phyloP scores from a whole-genome alignment of 2,329 filamentous ascomycete species.

The Alternaria sp. region DNA sequence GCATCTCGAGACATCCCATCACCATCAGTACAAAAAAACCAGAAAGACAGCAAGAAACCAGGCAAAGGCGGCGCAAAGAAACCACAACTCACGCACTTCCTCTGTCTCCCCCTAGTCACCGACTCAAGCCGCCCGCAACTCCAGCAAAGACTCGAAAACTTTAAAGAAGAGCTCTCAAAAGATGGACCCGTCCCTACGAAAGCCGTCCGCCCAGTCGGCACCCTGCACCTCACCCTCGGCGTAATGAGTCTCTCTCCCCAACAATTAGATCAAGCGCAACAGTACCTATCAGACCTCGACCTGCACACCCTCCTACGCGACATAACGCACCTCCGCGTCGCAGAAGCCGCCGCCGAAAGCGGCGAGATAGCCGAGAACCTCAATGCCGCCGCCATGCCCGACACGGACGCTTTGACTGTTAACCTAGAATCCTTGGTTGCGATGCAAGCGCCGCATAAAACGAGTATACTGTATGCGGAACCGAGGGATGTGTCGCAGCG shows the following conservation, averaged over 20 bases:
- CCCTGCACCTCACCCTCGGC: conserved; percentile 84
- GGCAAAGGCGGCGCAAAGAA: conserved; percentile 40
- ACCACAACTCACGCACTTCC: conserved; percentile 71
- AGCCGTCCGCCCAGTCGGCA: conserved; percentile 77
- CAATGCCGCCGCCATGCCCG: conserved; percentile 32
- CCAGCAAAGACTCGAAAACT: conserved; percentile 64
- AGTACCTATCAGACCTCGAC: conserved; percentile 53
- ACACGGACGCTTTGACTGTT: conserved; percentile 44
- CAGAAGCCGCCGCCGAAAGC: conserved; percentile 19
- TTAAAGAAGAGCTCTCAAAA: conserved; percentile 59
- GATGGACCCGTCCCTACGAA: conserved; percentile 61
- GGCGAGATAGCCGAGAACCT: conserved; percentile 39
- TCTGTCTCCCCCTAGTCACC: conserved; percentile 76
- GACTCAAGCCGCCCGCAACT: conserved; percentile 68
- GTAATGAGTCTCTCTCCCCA: conserved; percentile 75
- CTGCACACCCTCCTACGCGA: conserved; percentile 37
- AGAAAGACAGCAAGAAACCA: conserved; percentile 16
- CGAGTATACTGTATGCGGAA: conserved; percentile 70
- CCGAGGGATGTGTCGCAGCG: conserved; percentile 61
- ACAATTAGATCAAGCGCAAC: conserved; percentile 51
- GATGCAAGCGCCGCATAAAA: conserved; percentile 65
- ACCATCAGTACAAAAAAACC: conserved; percentile 10
- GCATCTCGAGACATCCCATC: conserved; percentile 17
- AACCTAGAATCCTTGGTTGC: conserved; percentile 59
- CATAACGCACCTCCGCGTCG: conserved; percentile 19